phyloP scores from a whole-genome alignment of 768 basidiomycete genomes.

The Serendipita indica region DNA sequence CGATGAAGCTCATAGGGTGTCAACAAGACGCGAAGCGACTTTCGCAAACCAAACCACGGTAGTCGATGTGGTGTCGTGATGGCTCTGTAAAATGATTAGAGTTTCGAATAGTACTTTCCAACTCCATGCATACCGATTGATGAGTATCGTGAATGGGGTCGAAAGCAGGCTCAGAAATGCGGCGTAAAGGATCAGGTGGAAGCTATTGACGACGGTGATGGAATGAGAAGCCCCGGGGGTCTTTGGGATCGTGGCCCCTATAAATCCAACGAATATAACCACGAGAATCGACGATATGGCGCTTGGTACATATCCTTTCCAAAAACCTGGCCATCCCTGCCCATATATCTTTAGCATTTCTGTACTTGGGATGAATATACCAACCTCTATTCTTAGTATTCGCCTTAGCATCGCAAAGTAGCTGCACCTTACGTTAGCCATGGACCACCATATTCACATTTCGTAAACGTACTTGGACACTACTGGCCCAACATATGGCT shows the following conservation, averaged over 20 bases:
- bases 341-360: too few relatives aligned
- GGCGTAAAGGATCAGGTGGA: slow-evolving; percentile 52
- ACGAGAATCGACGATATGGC: slow-evolving; percentile 37
- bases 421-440: neutral
- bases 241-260: slow-evolving; percentile 37
- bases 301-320: slow-evolving; percentile 61
- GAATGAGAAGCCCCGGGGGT: slow-evolving; percentile 42
- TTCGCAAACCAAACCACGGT: slow-evolving; percentile 41
- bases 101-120: too few relatives aligned
- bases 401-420: slow-evolving; percentile 51
- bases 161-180: slow-evolving; percentile 49
- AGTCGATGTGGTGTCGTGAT: slow-evolving; percentile 73
- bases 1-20: slow-evolving; percentile 67
- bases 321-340: slow-evolving; percentile 56
- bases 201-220: slow-evolving; percentile 42
- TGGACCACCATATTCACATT: neutral
- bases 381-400: slow-evolving; percentile 58
- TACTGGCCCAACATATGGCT: slow-evolving; percentile 59
- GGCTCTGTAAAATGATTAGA: slow-evolving; percentile 33
- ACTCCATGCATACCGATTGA: slow-evolving; percentile 47
- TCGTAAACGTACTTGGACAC: slow-evolving; percentile 40
- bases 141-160: slow-evolving; percentile 55
- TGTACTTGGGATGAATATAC: slow-evolving; percentile 14
- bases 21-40: slow-evolving; percentile 52
- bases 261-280: slow-evolving; percentile 38